Conservation (phyloP, 306 rosid species). For the Vigna mungo region DNA sequence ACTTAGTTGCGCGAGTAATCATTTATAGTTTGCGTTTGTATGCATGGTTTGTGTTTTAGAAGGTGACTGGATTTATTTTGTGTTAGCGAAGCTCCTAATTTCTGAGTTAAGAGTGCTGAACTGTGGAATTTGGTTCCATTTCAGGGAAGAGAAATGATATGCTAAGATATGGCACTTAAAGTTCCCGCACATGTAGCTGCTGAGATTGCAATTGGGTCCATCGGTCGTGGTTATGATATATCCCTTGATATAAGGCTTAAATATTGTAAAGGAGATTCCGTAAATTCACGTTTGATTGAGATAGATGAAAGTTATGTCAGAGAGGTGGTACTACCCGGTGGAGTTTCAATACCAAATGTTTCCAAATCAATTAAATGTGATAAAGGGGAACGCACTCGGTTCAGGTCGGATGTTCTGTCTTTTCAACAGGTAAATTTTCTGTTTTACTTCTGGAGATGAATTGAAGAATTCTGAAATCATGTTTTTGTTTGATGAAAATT, state of each 20-base stretch:
- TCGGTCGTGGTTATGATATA: slow-evolving; percentile 92
- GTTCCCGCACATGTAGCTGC: slow-evolving; percentile 72
- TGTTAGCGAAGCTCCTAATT: slow-evolving; percentile 22
- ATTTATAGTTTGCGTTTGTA: slow-evolving; percentile 5
- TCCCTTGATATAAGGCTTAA: slow-evolving; percentile 81
- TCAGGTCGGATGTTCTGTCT: slow-evolving; percentile 94
- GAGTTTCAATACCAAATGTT: slow-evolving; percentile 73
- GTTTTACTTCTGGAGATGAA: slow-evolving; percentile 57
- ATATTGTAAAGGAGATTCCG: slow-evolving; percentile 76
- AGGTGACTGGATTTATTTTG: slow-evolving; percentile 1
- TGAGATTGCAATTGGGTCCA: slow-evolving; percentile 82
- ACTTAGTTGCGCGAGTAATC: not conserved
- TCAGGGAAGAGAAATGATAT: slow-evolving; percentile 57
- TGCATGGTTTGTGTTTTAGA: slow-evolving; percentile 28
- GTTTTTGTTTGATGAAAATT: slow-evolving; percentile 23
- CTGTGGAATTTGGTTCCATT: slow-evolving; percentile 43
- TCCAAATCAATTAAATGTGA: slow-evolving; percentile 90
- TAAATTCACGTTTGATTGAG: slow-evolving; percentile 72
- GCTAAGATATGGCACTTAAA: slow-evolving; percentile 85
- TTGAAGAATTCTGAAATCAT: slow-evolving; percentile 37
- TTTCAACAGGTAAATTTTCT: slow-evolving; percentile 82
- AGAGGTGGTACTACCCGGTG: slow-evolving; percentile 82
- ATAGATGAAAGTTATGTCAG: slow-evolving; percentile 70
- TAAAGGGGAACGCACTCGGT: slow-evolving; percentile 94
- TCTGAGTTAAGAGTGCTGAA: slow-evolving; percentile 29